A percentile compares a stretch with the other conserved stretches of the same genome.
Evolutionary conservation across 1,284 basidiomycete species (phyloP).

Genomic region (Marasmius fiardii): DNA sequence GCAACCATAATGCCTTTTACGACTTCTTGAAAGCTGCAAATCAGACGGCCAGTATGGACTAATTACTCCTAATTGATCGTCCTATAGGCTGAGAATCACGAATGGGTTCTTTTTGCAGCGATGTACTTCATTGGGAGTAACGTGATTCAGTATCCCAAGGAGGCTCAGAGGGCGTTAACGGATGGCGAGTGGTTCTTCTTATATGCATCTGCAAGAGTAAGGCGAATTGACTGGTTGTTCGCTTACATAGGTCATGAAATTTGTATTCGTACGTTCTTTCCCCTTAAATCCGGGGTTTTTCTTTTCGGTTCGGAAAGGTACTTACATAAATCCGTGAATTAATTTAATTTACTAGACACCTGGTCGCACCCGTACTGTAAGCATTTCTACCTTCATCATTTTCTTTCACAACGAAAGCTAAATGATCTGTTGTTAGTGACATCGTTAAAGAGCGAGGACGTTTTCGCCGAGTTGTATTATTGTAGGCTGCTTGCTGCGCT

Average conservation of each 20-base stretch:
- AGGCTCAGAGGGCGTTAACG: slow-evolving; percentile 62
- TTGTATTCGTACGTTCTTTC: slow-evolving; percentile 42
- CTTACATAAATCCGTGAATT: neutral
- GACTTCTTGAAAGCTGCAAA: slow-evolving; percentile 58
- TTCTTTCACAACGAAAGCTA: neutral
- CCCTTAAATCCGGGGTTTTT: no score
- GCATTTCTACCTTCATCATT: slow-evolving; percentile 8
- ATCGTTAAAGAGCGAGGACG: slow-evolving; percentile 65
- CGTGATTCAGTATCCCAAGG: slow-evolving; percentile 66
- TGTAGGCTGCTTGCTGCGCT: slow-evolving; percentile 31
- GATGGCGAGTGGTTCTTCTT: slow-evolving; percentile 31
- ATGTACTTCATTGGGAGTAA: slow-evolving; percentile 82
- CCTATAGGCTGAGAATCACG: neutral
- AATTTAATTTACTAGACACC: slow-evolving; percentile 34
- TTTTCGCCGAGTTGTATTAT: slow-evolving; percentile 82
- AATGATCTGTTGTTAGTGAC: slow-evolving; percentile 44
- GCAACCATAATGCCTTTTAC: slow-evolving; percentile 61
- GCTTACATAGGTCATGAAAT: slow-evolving; percentile 51
- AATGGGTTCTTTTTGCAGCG: slow-evolving; percentile 28
- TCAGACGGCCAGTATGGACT: slow-evolving; percentile 62
- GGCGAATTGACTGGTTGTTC: neutral
- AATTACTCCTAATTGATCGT: neutral
- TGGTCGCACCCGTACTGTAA: slow-evolving; percentile 60
- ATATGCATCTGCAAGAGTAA: neutral
- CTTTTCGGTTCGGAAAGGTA: neutral